A percentile compares a stretch with the other conserved stretches of the same genome.
Evolutionary conservation across 345 rosid genomes (phyloP).

Genomic region (Gossypium arboreum): DNA sequence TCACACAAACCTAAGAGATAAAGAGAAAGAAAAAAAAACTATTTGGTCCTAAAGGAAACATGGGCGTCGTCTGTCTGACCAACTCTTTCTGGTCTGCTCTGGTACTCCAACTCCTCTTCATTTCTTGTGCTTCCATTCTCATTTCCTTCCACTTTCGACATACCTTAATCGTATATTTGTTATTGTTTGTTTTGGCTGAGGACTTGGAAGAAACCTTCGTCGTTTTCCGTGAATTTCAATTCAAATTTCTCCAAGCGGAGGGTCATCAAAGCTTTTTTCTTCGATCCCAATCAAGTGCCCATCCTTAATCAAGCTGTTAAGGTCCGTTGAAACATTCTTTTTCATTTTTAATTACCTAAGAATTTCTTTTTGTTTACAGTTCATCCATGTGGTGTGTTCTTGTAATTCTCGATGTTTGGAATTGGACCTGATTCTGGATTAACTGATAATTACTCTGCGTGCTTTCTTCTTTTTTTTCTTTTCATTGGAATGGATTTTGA

Average conservation of each 20-base stretch:
- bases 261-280: slow-evolving; percentile 25
- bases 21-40: neutral
- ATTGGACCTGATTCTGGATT: neutral
- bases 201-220: slow-evolving; percentile 2
- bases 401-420: neutral
- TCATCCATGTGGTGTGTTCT: neutral
- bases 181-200: neutral
- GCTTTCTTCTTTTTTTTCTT: neutral
- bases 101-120: neutral
- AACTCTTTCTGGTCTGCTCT: neutral
- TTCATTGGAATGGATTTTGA: neutral
- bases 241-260: neutral
- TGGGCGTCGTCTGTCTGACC: neutral
- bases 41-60: neutral
- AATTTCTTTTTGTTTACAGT: neutral
- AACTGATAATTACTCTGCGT: neutral
- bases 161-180: neutral
- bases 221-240: neutral
- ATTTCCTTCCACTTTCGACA: neutral
- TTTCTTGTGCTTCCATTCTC: neutral
- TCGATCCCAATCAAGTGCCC: slow-evolving; percentile 42
- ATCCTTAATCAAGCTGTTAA: slow-evolving; percentile 50
- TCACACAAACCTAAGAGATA: too few relatives aligned
- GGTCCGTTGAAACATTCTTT: slow-evolving; percentile 21
- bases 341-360: neutral